Evolutionary conservation across 306 rosid genomes (phyloP).

Genomic region (Lathyrus sativus): DNA sequence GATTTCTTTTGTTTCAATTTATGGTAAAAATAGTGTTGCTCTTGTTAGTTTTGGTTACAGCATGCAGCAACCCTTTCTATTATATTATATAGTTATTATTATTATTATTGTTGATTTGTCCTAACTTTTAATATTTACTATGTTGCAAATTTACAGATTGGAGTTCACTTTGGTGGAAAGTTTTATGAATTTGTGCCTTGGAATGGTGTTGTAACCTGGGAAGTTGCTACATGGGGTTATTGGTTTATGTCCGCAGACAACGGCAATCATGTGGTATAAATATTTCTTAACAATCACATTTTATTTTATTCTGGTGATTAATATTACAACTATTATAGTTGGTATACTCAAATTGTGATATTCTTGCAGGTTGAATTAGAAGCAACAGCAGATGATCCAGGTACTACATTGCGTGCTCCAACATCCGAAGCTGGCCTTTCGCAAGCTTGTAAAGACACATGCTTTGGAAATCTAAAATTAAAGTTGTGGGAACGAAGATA

Average conservation of each 20-base stretch:
- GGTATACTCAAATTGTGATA: background rate
- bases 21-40: slow-evolving; percentile 3
- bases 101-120: slow-evolving; percentile 3
- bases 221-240: slow-evolving; percentile 81
- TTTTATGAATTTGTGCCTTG: slow-evolving; percentile 95
- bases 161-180: slow-evolving; percentile 73
- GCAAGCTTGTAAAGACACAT: slow-evolving; percentile 88
- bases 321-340: slow-evolving; percentile 10
- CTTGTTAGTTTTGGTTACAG: background rate
- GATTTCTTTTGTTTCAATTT: slow-evolving; percentile 14
- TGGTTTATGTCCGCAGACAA: slow-evolving; percentile 82
- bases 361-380: slow-evolving; percentile 73
- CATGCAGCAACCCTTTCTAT: background rate
- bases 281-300: slow-evolving; percentile 24
- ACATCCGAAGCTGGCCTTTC: slow-evolving; percentile 75
- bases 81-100: slow-evolving; percentile 1
- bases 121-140: slow-evolving; percentile 19
- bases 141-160: slow-evolving; percentile 65
- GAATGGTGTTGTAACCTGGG: slow-evolving; percentile 83
- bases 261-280: slow-evolving; percentile 67
- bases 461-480: slow-evolving; percentile 63
- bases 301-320: slow-evolving; percentile 8
- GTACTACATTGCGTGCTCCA: slow-evolving; percentile 87
- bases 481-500: slow-evolving; percentile 78
- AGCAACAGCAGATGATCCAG: slow-evolving; percentile 72